A percentile compares a stretch with the other conserved stretches of the same genome.
phyloP scores from a whole-genome alignment of 768 basidiomycete genomes.

The Cystofilobasidium ferigula region DNA sequence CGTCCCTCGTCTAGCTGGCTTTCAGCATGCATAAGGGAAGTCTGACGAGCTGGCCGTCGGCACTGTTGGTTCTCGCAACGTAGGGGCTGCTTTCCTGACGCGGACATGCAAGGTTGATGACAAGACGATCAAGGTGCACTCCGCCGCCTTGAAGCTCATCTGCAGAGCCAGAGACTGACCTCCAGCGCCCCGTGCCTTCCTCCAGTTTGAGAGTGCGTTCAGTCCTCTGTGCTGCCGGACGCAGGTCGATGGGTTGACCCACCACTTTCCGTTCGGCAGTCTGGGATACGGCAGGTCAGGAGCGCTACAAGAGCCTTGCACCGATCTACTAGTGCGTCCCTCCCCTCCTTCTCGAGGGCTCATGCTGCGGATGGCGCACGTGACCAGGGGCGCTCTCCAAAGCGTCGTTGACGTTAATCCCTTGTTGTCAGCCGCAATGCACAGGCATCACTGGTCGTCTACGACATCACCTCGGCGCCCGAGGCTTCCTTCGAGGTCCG shows the following conservation, averaged over 20 bases:
- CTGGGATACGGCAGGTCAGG: conserved; percentile 85
- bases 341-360: conserved; percentile 39
- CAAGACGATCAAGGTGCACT: conserved; percentile 80
- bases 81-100: conserved; percentile 86
- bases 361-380: too few relatives aligned
- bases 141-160: neutral
- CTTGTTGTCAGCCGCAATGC: neutral
- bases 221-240: neutral
- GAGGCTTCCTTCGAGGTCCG: conserved; percentile 23
- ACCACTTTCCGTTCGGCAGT: neutral
- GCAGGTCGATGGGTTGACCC: too few relatives aligned
- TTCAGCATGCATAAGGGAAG: too few relatives aligned
- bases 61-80: conserved; percentile 48
- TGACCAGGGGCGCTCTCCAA: too few relatives aligned
- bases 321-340: conserved; percentile 97
- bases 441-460: conserved; percentile 29
- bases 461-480: conserved; percentile 74
- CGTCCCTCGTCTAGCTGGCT: too few relatives aligned
- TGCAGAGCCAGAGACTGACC: conserved; percentile 48
- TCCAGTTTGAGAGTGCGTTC: neutral
- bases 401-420: too few relatives aligned
- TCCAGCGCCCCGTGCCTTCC: neutral
- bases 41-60: neutral
- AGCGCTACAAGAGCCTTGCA: conserved; percentile 48
- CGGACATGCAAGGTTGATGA: conserved; percentile 88